Percentiles rank a stretch among this genome's conserved stretches.
Conservation (phyloP, 768 basidiomycete genomes). For the Suillus subalutaceus region DNA sequence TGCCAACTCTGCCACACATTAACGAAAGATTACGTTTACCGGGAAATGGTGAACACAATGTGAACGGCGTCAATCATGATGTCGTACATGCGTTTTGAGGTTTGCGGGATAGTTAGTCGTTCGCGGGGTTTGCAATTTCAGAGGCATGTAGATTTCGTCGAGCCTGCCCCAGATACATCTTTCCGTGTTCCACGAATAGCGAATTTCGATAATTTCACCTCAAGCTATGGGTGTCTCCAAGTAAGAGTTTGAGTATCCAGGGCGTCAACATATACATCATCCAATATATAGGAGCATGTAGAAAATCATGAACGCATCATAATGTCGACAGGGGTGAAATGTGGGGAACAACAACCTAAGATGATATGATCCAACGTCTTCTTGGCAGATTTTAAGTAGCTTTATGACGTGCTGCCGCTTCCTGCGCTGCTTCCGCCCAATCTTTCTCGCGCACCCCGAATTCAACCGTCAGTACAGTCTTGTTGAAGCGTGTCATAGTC, state of each 20-base stretch:
- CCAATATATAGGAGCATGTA: neutral
- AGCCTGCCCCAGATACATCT: neutral
- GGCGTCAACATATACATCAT: neutral
- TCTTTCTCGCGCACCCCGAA: constrained; percentile 23
- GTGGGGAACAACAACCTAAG: neutral
- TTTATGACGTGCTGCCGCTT: neutral
- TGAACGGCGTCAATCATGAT: too few species aligned
- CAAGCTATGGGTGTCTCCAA: neutral
- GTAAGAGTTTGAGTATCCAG: neutral
- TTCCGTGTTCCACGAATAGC: neutral
- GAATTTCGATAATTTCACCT: neutral
- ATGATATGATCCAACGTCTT: neutral
- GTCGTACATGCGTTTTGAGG: neutral
- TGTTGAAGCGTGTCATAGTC: constrained; percentile 62
- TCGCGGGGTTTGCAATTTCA: neutral
- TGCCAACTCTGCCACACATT: neutral
- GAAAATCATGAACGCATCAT: neutral
- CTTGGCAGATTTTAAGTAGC: neutral
- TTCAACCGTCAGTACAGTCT: constrained; percentile 29
- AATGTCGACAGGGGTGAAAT: neutral
- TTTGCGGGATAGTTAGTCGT: too few species aligned
- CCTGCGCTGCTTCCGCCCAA: constrained; percentile 16
- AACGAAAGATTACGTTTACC: neutral
- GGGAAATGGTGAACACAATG: neutral
- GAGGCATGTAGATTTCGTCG: neutral